Conservation (phyloP, 305 asterid species). For the Fraxinus sp. region DNA sequence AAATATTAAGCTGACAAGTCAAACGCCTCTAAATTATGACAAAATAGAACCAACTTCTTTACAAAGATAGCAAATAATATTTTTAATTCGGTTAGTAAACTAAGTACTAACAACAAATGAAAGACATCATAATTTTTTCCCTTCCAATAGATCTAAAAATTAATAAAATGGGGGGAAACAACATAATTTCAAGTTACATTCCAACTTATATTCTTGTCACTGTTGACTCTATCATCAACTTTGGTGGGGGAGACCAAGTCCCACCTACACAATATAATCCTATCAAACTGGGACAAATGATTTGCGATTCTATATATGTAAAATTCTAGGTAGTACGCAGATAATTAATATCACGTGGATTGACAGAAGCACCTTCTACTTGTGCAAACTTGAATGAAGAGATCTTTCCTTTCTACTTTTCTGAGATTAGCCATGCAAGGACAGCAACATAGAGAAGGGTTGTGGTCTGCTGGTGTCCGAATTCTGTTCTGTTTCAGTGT, state of each 20-base stretch:
- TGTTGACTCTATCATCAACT: neutral
- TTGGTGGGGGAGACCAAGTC: neutral
- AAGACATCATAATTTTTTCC: neutral
- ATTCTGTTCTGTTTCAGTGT: neutral
- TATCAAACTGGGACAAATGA: neutral
- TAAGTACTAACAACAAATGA: neutral
- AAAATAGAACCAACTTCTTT: neutral
- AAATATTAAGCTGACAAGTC: neutral
- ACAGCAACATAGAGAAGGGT: neutral
- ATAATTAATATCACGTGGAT: neutral
- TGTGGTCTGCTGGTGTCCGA: neutral
- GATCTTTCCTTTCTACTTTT: neutral
- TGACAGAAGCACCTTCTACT: neutral
- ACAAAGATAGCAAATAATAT: neutral
- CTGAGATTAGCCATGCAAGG: neutral
- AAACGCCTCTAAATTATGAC: neutral
- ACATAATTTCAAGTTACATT: neutral
- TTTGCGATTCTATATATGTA: neutral
- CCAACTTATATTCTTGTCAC: neutral
- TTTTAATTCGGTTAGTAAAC: neutral
- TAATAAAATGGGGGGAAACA: neutral
- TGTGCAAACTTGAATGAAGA: neutral
- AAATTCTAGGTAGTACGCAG: neutral
- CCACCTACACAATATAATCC: neutral
- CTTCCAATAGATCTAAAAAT: neutral